Base-by-base conservation (phyloP, 192 early-diverging fungal genomes). In the Rhizoclosmatium globosum region DNA sequence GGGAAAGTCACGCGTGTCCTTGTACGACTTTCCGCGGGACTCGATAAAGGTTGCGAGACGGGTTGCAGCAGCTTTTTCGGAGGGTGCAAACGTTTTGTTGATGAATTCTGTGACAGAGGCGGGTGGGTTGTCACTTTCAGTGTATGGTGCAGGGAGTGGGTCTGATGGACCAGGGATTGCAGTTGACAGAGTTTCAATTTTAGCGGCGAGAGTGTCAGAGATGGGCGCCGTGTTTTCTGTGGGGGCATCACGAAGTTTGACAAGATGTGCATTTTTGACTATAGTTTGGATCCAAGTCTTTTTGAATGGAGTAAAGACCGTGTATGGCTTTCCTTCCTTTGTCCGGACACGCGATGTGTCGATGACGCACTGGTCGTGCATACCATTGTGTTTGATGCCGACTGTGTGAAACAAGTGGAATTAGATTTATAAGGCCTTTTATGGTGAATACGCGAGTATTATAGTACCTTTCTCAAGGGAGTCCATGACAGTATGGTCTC, bases 321-420 rank as follows among this genome's bases (percentile, higher is more conserved):
- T 85, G 59, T 87, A 86, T 17, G 69, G 46, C 46, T 68, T 84
- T 19, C 79, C 68, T 64, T 84, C 76, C 77, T 91, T 90, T 17
- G 88, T 89, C 42, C 60, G 78, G 3, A 89, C 74, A 9, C 76
- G 70, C 15, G 82, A 82, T 3, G 92, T 92, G 9, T 79, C 76
- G 2, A 91, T 74, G 21, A 92, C 76, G 65, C 88, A 87, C 82
- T 92, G 90, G 75, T 91, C 90, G n/a, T 92, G 61, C 81, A 68
- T 74, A 4, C 11, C 64, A 15, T 19, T 7, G 45, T 53, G 41
- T 23, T 11, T 47, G 23, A 48, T 79, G 4, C 44, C 4, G 31
- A 19, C 19, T 43, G 77, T 43, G 3, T 0, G 50, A 17, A 13
- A 17, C 9, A 53, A 17, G 1, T 7, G 50, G 17, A 53, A 31